phyloP scores from a whole-genome alignment of 257 asterid species.

The Voacanga thouarsii region DNA sequence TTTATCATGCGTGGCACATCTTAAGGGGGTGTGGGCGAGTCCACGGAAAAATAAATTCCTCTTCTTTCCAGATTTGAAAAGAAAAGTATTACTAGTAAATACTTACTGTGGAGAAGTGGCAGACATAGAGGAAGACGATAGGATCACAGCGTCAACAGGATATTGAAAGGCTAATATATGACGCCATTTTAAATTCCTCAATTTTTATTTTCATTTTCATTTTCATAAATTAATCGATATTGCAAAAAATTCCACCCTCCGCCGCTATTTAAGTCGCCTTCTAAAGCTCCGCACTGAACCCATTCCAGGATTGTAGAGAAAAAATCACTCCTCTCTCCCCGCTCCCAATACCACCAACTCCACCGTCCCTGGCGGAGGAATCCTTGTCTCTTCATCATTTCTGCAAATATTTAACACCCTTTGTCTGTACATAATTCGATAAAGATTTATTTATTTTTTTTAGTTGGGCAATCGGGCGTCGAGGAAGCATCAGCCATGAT shows the following conservation, averaged over 20 bases:
- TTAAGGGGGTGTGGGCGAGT: neutral
- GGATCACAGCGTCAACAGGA: slow-evolving; percentile 40
- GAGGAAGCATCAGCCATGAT: slow-evolving; percentile 37
- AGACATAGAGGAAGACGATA: slow-evolving; percentile 59
- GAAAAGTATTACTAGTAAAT: neutral
- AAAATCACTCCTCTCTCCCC: neutral
- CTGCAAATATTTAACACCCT: neutral
- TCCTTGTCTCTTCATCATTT: neutral
- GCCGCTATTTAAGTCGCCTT: slow-evolving; percentile 21
- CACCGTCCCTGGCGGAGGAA: neutral
- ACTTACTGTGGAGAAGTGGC: slow-evolving; percentile 41
- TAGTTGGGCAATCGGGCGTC: neutral
- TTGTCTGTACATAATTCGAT: neutral
- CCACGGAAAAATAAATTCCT: no score
- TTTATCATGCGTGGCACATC: neutral
- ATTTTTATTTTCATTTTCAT: neutral
- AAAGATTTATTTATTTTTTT: neutral
- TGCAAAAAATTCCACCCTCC: neutral
- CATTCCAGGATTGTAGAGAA: neutral
- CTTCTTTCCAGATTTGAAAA: neutral
- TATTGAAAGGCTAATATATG: slow-evolving; percentile 22
- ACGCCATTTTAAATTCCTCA: slow-evolving; percentile 15
- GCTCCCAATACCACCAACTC: neutral
- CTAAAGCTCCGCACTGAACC: neutral
- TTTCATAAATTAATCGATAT: neutral